Conservation (phyloP, 2,329 filamentous ascomycete species). For the Claviceps sp. region DNA sequence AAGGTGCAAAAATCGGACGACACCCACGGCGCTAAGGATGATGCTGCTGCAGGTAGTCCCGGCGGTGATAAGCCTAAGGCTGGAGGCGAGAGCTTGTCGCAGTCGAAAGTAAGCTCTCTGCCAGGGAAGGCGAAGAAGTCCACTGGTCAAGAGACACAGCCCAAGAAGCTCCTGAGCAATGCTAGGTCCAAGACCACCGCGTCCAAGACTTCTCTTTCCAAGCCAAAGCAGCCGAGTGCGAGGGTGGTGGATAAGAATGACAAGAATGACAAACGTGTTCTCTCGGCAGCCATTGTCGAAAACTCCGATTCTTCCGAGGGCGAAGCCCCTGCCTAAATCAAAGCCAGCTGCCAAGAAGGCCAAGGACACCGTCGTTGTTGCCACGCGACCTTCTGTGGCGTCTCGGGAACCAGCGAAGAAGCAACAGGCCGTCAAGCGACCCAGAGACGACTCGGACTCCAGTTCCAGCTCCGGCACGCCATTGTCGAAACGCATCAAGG, state of each 20-base stretch:
- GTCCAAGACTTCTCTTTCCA: constrained; percentile 26
- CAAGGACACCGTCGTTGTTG: constrained; percentile 20
- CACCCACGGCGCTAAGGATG: constrained; percentile 27
- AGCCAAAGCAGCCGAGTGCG: constrained; percentile 22
- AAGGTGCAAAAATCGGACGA: constrained; percentile 39
- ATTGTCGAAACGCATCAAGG: constrained; percentile 43
- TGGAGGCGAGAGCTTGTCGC: constrained; percentile 30
- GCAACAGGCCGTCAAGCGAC: constrained; percentile 31
- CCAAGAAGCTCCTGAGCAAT: constrained; percentile 36
- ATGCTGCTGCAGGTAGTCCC: constrained; percentile 16
- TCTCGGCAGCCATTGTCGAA: constrained; percentile 43
- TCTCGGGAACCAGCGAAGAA: constrained; percentile 20
- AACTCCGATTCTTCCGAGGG: constrained; percentile 44
- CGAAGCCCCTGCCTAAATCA: constrained; percentile 21
- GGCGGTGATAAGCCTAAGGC: constrained; percentile 17
- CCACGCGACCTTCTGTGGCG: constrained; percentile 17
- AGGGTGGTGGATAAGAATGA: constrained; percentile 11
- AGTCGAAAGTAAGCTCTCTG: constrained; percentile 38
- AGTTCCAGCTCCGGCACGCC: constrained; percentile 48
- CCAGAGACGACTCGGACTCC: constrained; percentile 38
- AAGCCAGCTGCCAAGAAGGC: constrained; percentile 17
- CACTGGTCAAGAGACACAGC: constrained; percentile 38
- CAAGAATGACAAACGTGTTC: constrained; percentile 25
- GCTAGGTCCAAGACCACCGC: constrained; percentile 21
- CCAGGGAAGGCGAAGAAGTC: constrained; percentile 43